Evolutionary conservation across 2,329 filamentous ascomycete genomes (phyloP).

Genomic region (Pseudogymnoascus sp.): DNA sequence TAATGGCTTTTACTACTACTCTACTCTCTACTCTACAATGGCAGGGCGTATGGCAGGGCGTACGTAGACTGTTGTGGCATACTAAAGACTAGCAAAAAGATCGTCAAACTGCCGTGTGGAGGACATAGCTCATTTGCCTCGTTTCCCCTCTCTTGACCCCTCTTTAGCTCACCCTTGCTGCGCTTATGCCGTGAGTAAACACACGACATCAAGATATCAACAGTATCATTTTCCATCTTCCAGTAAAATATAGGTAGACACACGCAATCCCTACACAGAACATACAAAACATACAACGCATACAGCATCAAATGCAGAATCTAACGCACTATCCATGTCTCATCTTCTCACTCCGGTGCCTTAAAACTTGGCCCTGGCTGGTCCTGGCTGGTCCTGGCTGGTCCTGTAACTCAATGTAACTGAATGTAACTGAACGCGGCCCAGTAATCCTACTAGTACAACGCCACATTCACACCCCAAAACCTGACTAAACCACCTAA

Average conservation of each 20-base stretch:
- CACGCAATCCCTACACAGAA: background rate
- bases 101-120: background rate
- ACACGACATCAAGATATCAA: background rate
- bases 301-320: background rate
- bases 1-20: background rate
- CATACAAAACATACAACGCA: background rate
- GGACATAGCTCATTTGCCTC: background rate
- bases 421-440: constrained; percentile 1
- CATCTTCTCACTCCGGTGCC: background rate
- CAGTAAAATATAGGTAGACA: background rate
- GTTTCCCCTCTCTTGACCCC: background rate
- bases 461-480: background rate
- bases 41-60: background rate
- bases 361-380: background rate
- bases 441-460: background rate
- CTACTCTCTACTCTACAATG: no score
- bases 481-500: background rate
- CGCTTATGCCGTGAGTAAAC: background rate
- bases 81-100: background rate
- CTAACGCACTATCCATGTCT: background rate
- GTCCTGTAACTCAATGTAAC: background rate
- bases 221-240: background rate
- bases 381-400: background rate
- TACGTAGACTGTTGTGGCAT: no score
- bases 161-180: background rate